A percentile compares a stretch with the other conserved stretches of the same genome.
These are phyloP conservation scores for Pseudogymnoascus pannorum DNA, from an alignment of 2,329 filamentous ascomycete species.

Conservation along the genomic window DNA sequence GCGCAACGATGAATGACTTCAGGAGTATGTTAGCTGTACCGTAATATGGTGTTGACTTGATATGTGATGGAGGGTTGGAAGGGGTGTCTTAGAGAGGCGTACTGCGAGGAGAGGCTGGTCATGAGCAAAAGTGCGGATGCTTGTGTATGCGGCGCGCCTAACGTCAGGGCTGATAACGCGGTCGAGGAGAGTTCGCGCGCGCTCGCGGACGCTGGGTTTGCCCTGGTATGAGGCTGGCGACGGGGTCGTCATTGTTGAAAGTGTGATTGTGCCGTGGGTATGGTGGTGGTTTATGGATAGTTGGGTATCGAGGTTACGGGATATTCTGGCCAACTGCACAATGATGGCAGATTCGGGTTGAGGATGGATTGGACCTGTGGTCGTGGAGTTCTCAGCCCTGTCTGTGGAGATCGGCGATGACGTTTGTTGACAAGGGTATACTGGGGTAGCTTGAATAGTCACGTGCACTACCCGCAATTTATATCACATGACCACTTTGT, in stretches of 20 bases:
- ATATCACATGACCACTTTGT: not conserved
- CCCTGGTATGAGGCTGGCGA: slow-evolving; percentile 2
- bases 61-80: not conserved
- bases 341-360: not conserved
- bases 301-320: not conserved
- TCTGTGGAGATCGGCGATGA: not conserved
- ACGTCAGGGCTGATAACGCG: slow-evolving; percentile 51
- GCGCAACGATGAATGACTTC: slow-evolving; percentile 61
- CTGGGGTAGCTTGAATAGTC: not conserved
- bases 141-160: slow-evolving; percentile 49
- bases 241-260: not conserved
- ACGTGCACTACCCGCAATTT: too few relatives aligned
- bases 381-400: not conserved
- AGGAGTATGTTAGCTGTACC: slow-evolving; percentile 11
- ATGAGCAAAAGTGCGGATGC: slow-evolving; percentile 47
- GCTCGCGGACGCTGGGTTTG: slow-evolving; percentile 1
- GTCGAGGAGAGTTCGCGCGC: slow-evolving; percentile 33
- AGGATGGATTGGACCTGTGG: not conserved
- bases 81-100: slow-evolving; percentile 27
- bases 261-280: not conserved
- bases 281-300: not conserved
- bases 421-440: not conserved
- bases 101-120: slow-evolving; percentile 65
- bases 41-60: not conserved
- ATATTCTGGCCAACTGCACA: not conserved